Conservation (phyloP, 495 filamentous ascomycete species). For the Daldinia grandis region DNA sequence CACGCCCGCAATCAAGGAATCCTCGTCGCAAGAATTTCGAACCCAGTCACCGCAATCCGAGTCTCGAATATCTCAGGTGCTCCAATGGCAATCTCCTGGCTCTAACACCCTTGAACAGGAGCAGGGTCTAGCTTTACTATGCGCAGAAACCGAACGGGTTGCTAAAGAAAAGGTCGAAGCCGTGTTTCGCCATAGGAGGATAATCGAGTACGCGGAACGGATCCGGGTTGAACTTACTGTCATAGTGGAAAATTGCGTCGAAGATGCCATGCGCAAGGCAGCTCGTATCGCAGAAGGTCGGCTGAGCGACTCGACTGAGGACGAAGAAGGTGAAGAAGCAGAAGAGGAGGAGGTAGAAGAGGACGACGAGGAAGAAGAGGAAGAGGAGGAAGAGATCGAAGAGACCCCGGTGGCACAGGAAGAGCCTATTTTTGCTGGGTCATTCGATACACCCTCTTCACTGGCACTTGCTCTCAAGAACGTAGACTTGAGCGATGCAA, state of each 20-base stretch:
- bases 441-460: conserved; percentile 65
- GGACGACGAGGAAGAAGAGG: neutral
- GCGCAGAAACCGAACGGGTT: conserved; percentile 83
- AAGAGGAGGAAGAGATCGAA: conserved; percentile 41
- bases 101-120: conserved; percentile 93
- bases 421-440: conserved; percentile 60
- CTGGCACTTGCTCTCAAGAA: conserved; percentile 65
- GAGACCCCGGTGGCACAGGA: conserved; percentile 50
- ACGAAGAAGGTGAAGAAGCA: conserved; percentile 57
- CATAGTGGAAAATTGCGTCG: conserved; percentile 92
- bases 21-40: conserved; percentile 75
- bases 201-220: conserved; percentile 94
- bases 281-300: conserved; percentile 85
- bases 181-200: conserved; percentile 86
- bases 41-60: conserved; percentile 96
- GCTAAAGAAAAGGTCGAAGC: conserved; percentile 91
- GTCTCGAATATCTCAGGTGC: conserved; percentile 86
- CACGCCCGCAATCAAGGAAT: conserved; percentile 88
- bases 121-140: conserved; percentile 86
- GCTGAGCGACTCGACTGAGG: conserved; percentile 77
- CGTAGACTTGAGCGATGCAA: conserved; percentile 51
- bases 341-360: conserved; percentile 12
- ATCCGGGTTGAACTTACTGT: conserved; percentile 93
- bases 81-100: conserved; percentile 94
- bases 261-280: conserved; percentile 89